phyloP scores from a whole-genome alignment of 2,329 filamentous ascomycete genomes.

The Trichoderma breve region DNA sequence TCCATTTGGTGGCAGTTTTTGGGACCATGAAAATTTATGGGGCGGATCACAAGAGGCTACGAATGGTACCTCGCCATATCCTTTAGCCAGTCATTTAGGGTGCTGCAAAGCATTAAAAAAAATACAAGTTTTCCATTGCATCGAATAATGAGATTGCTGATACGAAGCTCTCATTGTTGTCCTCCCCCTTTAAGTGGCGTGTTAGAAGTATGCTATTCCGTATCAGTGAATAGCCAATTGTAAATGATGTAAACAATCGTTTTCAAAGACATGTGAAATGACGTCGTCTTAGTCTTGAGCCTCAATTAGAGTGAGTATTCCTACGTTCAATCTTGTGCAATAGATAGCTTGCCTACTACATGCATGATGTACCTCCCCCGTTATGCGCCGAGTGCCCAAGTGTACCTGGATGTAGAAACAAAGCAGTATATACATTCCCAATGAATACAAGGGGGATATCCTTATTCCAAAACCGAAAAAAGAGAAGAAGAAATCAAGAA shows the following conservation, averaged over 20 bases:
- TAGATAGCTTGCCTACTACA: background rate
- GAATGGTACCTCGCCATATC: conserved; percentile 2
- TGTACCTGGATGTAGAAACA: background rate
- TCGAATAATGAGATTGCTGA: background rate
- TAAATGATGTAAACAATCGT: background rate
- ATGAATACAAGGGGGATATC: background rate
- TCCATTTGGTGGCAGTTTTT: conserved; percentile 15
- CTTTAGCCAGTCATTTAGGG: conserved; percentile 5
- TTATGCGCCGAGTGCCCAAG: conserved; percentile 11
- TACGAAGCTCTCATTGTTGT: background rate
- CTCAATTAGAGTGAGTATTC: background rate
- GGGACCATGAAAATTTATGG: background rate
- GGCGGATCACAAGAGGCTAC: conserved; percentile 1
- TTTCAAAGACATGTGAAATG: background rate
- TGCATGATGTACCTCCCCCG: background rate
- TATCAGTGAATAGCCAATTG: background rate
- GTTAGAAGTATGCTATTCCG: background rate
- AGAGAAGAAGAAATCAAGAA: background rate
- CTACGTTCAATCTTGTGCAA: conserved; percentile 1
- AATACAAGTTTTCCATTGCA: background rate
- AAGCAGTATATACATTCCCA: background rate
- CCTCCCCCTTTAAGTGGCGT: too few relatives aligned
- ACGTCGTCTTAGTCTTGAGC: background rate
- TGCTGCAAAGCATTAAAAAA: conserved; percentile 15
- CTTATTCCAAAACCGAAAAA: background rate